A percentile compares a stretch with the other conserved stretches of the same genome.
Conservation (phyloP, 2,329 filamentous ascomycete species). For the Fusarium tupiense region DNA sequence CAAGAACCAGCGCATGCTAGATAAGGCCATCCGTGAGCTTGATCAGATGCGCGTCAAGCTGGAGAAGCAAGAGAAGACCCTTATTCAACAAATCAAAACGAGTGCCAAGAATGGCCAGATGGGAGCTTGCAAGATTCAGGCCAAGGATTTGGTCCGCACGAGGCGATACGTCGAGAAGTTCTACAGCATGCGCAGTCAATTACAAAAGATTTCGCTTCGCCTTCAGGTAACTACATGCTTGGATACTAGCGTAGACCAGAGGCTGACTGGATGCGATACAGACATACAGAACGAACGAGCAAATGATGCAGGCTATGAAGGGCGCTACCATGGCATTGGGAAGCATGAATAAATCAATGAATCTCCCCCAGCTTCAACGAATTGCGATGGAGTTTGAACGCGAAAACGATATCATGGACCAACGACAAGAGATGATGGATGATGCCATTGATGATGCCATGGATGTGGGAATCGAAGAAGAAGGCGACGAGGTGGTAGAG, state of each 20-base stretch:
- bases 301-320: conserved; percentile 99
- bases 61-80: conserved; percentile 98
- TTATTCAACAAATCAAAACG: conserved; percentile 96
- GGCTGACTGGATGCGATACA: conserved; percentile 50
- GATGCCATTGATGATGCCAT: conserved; percentile 98
- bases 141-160: conserved; percentile 94
- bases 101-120: conserved; percentile 98
- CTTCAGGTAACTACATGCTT: conserved; percentile 74
- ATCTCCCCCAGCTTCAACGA: conserved; percentile 90
- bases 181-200: conserved; percentile 95
- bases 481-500: conserved; percentile 96
- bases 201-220: conserved; percentile 93
- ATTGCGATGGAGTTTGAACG: conserved; percentile 99
- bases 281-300: conserved; percentile 98
- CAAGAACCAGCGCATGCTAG: conserved; percentile 95
- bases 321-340: conserved; percentile 91
- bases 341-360: conserved; percentile 98
- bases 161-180: conserved; percentile 97
- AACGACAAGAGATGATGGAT: conserved; percentile 99
- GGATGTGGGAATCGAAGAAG: conserved; percentile 88
- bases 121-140: conserved; percentile 98
- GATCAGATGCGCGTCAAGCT: conserved; percentile 95
- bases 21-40: conserved; percentile 96
- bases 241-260: not conserved
- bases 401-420: conserved; percentile 99